phyloP scores from a whole-genome alignment of 129 eudicot species.

The Escallonia rubra region DNA sequence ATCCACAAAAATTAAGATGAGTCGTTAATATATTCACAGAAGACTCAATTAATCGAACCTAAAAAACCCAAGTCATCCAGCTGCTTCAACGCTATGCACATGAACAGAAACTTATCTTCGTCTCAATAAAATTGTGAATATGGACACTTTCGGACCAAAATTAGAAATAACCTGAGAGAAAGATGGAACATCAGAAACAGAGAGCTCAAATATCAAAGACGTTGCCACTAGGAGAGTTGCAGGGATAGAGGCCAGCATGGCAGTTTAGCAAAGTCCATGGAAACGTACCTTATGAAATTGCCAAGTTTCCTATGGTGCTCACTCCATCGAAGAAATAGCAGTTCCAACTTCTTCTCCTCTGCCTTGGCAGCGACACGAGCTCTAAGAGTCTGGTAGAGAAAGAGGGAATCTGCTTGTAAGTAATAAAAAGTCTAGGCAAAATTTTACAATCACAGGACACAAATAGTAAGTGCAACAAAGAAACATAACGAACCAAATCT shows the following conservation, averaged over 20 bases:
- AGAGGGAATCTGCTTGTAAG: neutral
- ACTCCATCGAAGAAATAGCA: slow-evolving; percentile 97
- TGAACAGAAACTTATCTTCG: slow-evolving; percentile 94
- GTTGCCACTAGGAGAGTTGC: neutral
- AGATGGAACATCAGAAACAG: slow-evolving; percentile 6
- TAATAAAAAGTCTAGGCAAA: neutral
- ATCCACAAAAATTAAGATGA: slow-evolving; percentile 36
- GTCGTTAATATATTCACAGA: slow-evolving; percentile 18
- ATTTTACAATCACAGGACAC: neutral
- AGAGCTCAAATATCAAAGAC: neutral
- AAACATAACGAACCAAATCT: slow-evolving; percentile 62
- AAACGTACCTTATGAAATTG: slow-evolving; percentile 76
- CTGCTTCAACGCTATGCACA: slow-evolving; percentile 65
- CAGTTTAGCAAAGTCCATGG: neutral
- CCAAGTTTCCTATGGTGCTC: slow-evolving; percentile 98
- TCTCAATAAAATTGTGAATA: slow-evolving; percentile 98
- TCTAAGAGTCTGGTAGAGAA: slow-evolving; percentile 56
- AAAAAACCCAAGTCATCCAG: slow-evolving; percentile 44
- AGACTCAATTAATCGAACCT: slow-evolving; percentile 25
- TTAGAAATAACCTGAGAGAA: slow-evolving; percentile 86
- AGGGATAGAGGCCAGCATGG: neutral
- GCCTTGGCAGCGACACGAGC: slow-evolving; percentile 98
- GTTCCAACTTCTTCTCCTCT: slow-evolving; percentile 90
- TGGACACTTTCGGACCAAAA: slow-evolving; percentile 98
- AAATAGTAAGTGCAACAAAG: neutral